These are phyloP conservation scores for Hypoxylon sp. DNA, from an alignment of 2,329 filamentous ascomycete genomes.

Conservation along the genomic window DNA sequence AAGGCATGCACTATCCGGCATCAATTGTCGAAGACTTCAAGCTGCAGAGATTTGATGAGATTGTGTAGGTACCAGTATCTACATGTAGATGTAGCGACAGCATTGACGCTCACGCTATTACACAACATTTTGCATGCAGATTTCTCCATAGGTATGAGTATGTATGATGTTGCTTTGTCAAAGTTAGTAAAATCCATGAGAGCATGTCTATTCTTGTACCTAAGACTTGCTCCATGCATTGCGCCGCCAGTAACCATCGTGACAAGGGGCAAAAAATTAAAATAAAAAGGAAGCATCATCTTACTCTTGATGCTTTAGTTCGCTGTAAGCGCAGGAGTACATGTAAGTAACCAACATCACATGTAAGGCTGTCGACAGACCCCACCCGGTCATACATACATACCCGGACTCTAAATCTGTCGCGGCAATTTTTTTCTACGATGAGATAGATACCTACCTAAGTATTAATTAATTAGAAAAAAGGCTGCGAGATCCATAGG, in stretches of 20 bases:
- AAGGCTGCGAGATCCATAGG: slow-evolving; percentile 11
- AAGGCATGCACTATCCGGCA: too few relatives aligned
- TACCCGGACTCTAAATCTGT: background rate
- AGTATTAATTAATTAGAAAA: background rate
- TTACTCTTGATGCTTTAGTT: background rate
- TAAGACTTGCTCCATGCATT: background rate
- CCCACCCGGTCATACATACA: background rate
- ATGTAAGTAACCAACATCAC: slow-evolving; percentile 3
- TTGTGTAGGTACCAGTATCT: background rate
- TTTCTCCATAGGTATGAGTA: too few relatives aligned
- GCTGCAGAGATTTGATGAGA: background rate
- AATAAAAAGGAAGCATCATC: background rate
- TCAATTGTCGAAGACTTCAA: background rate
- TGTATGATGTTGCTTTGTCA: too few relatives aligned
- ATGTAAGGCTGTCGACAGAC: slow-evolving; percentile 13
- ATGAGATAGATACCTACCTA: background rate
- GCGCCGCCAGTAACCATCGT: background rate
- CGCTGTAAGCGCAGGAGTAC: slow-evolving; percentile 1
- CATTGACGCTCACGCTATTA: background rate
- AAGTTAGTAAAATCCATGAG: background rate
- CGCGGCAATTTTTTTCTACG: background rate
- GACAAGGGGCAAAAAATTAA: background rate
- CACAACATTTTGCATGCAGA: background rate
- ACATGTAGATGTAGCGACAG: background rate
- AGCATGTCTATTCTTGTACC: background rate